Percentiles rank a stretch among this genome's conserved stretches.
These are phyloP conservation scores for Bruguiera parviflora DNA, from an alignment of 345 rosid species.

Conservation along the genomic window DNA sequence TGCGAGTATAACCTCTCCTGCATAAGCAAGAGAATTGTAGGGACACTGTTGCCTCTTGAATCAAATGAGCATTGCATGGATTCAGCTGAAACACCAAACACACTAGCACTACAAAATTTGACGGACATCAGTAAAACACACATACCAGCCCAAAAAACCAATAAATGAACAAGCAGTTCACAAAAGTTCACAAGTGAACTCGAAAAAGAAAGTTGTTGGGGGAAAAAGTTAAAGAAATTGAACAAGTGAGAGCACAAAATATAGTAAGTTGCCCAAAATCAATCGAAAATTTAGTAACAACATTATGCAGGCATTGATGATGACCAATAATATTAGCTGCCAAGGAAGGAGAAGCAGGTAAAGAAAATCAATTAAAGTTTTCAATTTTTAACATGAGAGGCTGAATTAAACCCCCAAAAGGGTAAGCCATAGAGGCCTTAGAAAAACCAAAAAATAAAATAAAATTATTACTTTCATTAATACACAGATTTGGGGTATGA, in stretches of 20 bases:
- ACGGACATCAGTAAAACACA: conserved; percentile 15
- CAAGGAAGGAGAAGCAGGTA: background rate
- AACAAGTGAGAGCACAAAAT: background rate
- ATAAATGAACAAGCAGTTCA: background rate
- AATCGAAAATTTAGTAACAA: too few relatives aligned
- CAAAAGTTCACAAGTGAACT: background rate
- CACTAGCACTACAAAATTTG: conserved; percentile 63
- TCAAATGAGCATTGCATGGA: conserved; percentile 93
- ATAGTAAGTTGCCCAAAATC: too few relatives aligned
- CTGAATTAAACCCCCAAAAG: too few relatives aligned
- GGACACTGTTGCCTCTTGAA: conserved; percentile 77
- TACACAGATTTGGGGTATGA: too few relatives aligned
- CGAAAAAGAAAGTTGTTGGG: background rate
- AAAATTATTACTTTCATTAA: background rate
- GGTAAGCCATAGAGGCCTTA: too few relatives aligned
- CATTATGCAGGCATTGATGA: too few relatives aligned
- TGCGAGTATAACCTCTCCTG: conserved; percentile 75
- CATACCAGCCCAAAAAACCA: background rate
- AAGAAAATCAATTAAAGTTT: background rate
- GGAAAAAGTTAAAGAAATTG: background rate
- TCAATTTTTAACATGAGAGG: background rate
- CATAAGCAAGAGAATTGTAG: conserved; percentile 92
- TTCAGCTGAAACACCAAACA: conserved; percentile 95
- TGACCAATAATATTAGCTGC: background rate
- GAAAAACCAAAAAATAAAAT: background rate